Percentiles rank a stretch among this genome's conserved stretches.
Evolutionary conservation across 305 asterid genomes (phyloP).

Genomic region (Solanum hybrid): DNA sequence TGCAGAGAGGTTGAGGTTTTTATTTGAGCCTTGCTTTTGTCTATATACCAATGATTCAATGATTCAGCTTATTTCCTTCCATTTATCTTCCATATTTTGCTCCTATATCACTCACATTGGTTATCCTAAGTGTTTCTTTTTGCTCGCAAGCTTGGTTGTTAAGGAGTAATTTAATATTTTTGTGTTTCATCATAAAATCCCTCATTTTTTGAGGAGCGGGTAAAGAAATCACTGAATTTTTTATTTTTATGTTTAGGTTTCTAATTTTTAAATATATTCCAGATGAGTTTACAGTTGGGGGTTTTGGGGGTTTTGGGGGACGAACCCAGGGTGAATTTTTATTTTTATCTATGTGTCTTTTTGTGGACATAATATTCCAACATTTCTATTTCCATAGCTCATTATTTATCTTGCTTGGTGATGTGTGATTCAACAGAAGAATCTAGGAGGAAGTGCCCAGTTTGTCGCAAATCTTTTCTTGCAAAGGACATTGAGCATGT

Average conservation of each 20-base stretch:
- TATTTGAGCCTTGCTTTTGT: not conserved
- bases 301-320: not conserved
- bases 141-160: not conserved
- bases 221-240: not conserved
- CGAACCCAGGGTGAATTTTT: not conserved
- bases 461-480: slow-evolving; percentile 74
- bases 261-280: not conserved
- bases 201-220: not conserved
- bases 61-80: not conserved
- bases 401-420: slow-evolving; percentile 32
- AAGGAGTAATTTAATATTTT: not conserved
- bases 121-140: not conserved
- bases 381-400: slow-evolving; percentile 4
- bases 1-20: not conserved
- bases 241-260: not conserved
- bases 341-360: not conserved
- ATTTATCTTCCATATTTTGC: not conserved
- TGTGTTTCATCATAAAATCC: not conserved
- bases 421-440: slow-evolving; percentile 34
- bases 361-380: not conserved
- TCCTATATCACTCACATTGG: not conserved
- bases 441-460: slow-evolving; percentile 56
- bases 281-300: not conserved
- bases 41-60: not conserved
- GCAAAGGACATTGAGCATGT: slow-evolving; percentile 82